These are phyloP conservation scores for Syzygium aromaticum DNA, from an alignment of 345 rosid genomes.

Conservation along the genomic window DNA sequence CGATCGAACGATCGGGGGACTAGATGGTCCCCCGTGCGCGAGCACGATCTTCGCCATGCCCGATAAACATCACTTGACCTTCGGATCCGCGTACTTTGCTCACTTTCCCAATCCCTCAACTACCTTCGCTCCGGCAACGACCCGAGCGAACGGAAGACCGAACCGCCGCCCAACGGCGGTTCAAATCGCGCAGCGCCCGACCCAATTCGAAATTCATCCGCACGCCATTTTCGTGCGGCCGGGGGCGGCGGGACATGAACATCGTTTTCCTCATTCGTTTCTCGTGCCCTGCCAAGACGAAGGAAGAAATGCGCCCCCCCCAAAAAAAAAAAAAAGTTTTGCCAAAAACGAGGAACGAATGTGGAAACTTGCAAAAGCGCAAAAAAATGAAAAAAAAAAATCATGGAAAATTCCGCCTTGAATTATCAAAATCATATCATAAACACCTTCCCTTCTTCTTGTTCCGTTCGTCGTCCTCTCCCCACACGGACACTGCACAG, in stretches of 20 bases:
- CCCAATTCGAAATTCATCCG: neutral
- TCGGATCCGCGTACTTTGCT: neutral
- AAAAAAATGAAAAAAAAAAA: too few relatives aligned
- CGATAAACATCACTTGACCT: neutral
- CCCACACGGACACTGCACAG: neutral
- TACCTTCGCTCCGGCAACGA: neutral
- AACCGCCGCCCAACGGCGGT: neutral
- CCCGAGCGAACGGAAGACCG: neutral
- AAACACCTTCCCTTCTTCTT: neutral
- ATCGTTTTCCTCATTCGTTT: neutral
- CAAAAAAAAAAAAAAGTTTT: too few relatives aligned
- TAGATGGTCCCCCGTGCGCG: neutral
- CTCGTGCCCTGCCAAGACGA: neutral
- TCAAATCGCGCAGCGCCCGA: neutral
- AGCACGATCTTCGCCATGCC: neutral
- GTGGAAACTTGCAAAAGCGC: too few relatives aligned
- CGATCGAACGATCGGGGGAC: neutral
- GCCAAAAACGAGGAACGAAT: too few relatives aligned
- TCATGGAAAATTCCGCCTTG: neutral
- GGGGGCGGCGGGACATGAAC: neutral
- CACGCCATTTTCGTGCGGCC: neutral
- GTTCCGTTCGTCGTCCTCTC: neutral
- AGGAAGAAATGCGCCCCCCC: too few relatives aligned
- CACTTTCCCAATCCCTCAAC: neutral
- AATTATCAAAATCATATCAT: neutral